Base-by-base conservation (phyloP, 2,329 filamentous ascomycete species). In the Uncinocarpus reesii region DNA sequence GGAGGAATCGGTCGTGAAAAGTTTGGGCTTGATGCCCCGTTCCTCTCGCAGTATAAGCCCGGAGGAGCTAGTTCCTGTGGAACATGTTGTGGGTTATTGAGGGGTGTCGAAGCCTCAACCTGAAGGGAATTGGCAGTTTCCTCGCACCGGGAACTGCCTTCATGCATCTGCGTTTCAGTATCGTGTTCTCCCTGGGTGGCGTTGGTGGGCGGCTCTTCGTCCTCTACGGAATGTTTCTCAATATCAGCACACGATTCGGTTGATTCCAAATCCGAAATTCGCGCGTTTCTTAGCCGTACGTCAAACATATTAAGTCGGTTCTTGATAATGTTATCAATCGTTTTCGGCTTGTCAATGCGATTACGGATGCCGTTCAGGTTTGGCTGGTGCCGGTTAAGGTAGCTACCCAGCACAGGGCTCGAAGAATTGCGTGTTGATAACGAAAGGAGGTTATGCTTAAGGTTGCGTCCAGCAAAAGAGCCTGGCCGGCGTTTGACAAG, bases 1-100 rank as follows among this genome's bases (percentile, higher is more conserved):
- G 50, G n/a, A 1, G 50, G 38, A 20, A 49, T 52, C 32, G 50
- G 52, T 16, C 47, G 42, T 16, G 50, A 54, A 36, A 54, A 50
- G 32, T 54, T 54, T 7, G 47, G 52, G 37, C 50, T 49, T 26
- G 41, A 49, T 21, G 47, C 32, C 16, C 47, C 47, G n/a, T 15
- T 43, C 21, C 32, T 20, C 41, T 23, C 26, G 1, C 36, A 18
- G 34, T 34, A 34, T 34, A 13, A 7, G 7, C 13, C 24, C n/a
- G 35, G 35, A 34, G 28, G 35, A 21, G 2, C 45, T 11, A 41
- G 24, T 2, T 29, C 34, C 11, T 38, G 21, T 13, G 32, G 13
- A 18, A 28, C 23, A n/a, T 6, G 20, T 10, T 46, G 31, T 28
- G 42, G 7, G n/a, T 23, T 16, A n/a, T 24, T 32, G 6, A 3